Base-by-base conservation (phyloP, 441 rosid genomes). In the Cnidoscolus chayamansa region DNA sequence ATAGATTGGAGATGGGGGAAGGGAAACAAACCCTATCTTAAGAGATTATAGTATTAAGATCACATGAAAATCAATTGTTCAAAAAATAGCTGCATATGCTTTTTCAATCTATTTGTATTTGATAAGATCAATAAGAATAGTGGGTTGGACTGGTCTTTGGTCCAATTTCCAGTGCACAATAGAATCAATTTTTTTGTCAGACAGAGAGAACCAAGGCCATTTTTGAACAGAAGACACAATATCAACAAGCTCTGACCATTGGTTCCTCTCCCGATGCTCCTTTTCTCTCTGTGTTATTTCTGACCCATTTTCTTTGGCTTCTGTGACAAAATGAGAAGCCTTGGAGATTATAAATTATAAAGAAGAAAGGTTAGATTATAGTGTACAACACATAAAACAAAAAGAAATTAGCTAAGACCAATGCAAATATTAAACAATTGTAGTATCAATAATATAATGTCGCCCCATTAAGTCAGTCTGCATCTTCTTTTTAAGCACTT, bases 121-220 rank as follows among this genome's bases (percentile, higher is more conserved):
- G 73, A 70, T 56, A 32, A 59, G 11, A 58, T 57, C 25, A 57
- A 69, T 25, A 30, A 69, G 13, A 17, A 4, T 53, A 4, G 43
- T 58, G 15, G 12, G 77, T 82, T 82, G 88, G 92, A 86, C 87
- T 78, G 88, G 94, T 88, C 89, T 81, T 74, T 65, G 92, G 86
- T 81, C 84, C 96, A 87, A 78, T 88, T 86, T 80, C 92, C 94
- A 71, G 86, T 31, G 89, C 88, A 81, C 63, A 67, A 77, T 81
- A 65, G 79, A 71, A 80, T 88, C 76, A 84, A 80, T 80, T 58
- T 80, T 58, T 68, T 67, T 83, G 94, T 86, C 90, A 86, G 90
- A 77, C 68, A 25, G 25, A 25, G 25, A 25, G 25, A 25, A 25
- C 31, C 1, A 31, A 5, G 55, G 56, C 65, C 17, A 73, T 2